Conservation (phyloP, 208 protist genomes). For the Zelonia costaricensis region DNA sequence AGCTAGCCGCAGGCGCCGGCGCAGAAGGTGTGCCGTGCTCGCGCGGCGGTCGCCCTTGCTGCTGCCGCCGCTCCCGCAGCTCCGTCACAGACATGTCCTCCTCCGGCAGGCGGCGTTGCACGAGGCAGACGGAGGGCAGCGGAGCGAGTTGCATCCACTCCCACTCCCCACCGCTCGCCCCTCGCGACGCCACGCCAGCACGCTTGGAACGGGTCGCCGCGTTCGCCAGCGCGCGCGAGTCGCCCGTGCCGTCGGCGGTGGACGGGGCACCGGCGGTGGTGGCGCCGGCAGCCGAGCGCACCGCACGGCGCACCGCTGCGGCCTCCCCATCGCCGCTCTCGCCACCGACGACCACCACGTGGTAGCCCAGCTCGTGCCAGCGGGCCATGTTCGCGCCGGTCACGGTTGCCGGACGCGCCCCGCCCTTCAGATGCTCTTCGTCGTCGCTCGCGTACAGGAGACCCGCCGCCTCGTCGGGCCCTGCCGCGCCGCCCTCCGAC, state of each 20-base stretch:
- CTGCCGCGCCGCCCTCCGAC: not conserved
- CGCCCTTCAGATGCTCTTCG: not conserved
- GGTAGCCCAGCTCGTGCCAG: constrained; percentile 83
- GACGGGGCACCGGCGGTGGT: not conserved
- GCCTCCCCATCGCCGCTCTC: not conserved
- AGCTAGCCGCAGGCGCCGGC: no score
- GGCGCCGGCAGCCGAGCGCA: not conserved
- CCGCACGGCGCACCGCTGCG: constrained; percentile 1
- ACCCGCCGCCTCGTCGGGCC: not conserved
- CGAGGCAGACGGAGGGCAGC: constrained; percentile 61
- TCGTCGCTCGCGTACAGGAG: not conserved
- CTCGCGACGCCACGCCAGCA: not conserved
- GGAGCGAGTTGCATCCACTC: constrained; percentile 45
- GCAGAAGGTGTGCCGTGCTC: not conserved
- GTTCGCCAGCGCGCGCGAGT: not conserved
- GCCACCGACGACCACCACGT: constrained; percentile 59
- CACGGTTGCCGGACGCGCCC: constrained; percentile 12
- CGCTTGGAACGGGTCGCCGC: not conserved
- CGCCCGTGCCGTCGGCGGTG: not conserved
- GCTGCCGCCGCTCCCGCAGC: constrained; percentile 5
- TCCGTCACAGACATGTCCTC: constrained; percentile 14
- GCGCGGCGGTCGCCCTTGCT: not conserved
- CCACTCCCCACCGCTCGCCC: not conserved
- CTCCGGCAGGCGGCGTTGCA: constrained; percentile 47
- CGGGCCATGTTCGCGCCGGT: constrained; percentile 25